These are phyloP conservation scores for Didymella pinodella DNA, from an alignment of 2,329 filamentous ascomycete genomes.

Conservation along the genomic window DNA sequence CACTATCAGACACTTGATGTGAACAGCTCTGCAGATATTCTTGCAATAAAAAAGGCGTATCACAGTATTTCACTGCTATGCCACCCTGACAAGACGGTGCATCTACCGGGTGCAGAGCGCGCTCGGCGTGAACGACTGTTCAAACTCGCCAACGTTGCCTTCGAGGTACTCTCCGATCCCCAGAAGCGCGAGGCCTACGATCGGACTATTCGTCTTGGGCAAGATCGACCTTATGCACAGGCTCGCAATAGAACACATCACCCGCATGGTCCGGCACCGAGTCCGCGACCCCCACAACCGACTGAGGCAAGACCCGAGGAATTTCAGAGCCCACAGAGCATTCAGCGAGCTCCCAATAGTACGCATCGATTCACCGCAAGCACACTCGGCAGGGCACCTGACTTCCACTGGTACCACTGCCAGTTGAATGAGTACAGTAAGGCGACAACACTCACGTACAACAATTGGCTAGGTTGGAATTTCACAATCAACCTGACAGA, in stretches of 20 bases:
- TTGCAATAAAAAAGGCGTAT: conserved; percentile 7
- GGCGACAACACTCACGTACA: neutral
- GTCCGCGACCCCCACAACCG: neutral
- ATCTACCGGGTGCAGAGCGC: neutral
- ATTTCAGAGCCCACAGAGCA: neutral
- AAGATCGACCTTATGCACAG: neutral
- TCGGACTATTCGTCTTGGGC: neutral
- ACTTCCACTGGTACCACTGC: conserved; percentile 3
- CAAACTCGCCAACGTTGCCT: conserved; percentile 6
- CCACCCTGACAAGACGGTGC: conserved; percentile 9
- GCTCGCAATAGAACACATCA: neutral
- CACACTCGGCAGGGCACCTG: neutral
- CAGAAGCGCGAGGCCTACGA: conserved; percentile 2
- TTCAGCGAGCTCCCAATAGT: conserved; percentile 1
- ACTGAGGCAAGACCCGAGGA: neutral
- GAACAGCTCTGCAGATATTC: neutral
- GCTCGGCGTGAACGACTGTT: neutral
- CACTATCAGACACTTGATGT: conserved; percentile 2
- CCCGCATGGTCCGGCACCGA: neutral
- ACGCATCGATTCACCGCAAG: neutral
- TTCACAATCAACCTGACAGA: neutral
- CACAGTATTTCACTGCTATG: conserved; percentile 1
- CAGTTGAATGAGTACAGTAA: neutral
- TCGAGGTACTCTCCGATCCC: conserved; percentile 2
- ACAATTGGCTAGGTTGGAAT: conserved; percentile 5